Evolutionary conservation across 495 filamentous ascomycete genomes (phyloP), one percentile per base, ranked within the genome.

Genomic region (Staphylotrichum tortipilum): DNA sequence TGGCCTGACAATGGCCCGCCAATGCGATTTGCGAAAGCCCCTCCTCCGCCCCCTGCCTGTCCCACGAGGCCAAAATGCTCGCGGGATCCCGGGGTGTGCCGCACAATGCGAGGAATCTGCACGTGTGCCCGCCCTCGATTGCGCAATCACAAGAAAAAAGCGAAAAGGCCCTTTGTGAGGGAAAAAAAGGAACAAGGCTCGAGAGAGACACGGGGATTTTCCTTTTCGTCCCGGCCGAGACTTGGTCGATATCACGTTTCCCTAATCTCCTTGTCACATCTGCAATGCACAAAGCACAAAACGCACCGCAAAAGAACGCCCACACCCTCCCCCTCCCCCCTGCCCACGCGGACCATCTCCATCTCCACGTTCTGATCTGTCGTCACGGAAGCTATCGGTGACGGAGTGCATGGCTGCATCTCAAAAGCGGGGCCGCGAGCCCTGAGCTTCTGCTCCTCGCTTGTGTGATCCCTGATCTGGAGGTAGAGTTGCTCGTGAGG

Each of bases 321-420:
- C 29, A 30, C 15, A 7, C 14, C 34, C 28, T 23, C 30, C 22
- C 3, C 6, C 10, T 8, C 7, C 12, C 12, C 15, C 38, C 47
- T 30, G 35, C 38, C 38, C 23, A 45, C 17, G 24, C 18, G 19
- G 49, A 34, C n/a, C 40, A 38, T 45, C 41, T 39, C 46, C 47
- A 49, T 42, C 28, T 35, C 41, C 40, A 26, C 35, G 24, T 38
- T 33, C 1, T n/a, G 34, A 52, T 52, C 50, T 41, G 34, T 35
- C 46, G 52, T 50, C 34, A 54, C 52, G 52, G 52, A 43, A 54
- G 52, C 52, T 54, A 54, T 54, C 52, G 52, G 52, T 44, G 52
- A 54, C 52, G 46, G 44, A 31, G 33, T 49, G 45, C 52, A 54
- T 49, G 49, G 46, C 19, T 34, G 41, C 30, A 54, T 54, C 52